A percentile compares a stretch with the other conserved stretches of the same genome.
Conservation (phyloP, 2,329 filamentous ascomycete genomes). For the Colletotrichum sp. region DNA sequence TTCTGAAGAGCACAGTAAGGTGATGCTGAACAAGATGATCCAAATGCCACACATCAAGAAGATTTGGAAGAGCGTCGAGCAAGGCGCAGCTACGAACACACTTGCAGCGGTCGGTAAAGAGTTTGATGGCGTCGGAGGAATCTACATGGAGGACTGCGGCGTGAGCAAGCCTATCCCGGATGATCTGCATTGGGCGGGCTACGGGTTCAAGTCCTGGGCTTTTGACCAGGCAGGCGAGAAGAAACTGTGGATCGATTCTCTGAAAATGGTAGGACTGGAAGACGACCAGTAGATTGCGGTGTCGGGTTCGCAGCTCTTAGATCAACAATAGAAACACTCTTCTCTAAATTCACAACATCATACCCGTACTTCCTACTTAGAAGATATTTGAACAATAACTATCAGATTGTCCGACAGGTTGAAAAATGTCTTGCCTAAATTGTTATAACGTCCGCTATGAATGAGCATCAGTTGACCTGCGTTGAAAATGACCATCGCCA, state of each 20-base stretch:
- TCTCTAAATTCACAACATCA: not conserved
- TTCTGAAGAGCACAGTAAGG: not conserved
- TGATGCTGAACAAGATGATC: not conserved
- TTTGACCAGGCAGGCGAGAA: not conserved
- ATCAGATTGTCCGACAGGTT: rapidly evolving
- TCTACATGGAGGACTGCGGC: not conserved
- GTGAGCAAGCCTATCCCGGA: not conserved
- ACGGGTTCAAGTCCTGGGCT: not conserved
- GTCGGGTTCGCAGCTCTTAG: rapidly evolving
- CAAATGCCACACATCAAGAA: not conserved
- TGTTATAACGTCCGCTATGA: not conserved
- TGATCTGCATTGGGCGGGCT: not conserved
- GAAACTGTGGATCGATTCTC: not conserved
- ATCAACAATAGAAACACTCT: not conserved
- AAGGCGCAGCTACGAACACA: not conserved
- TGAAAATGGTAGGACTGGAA: not conserved
- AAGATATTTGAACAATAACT: not conserved
- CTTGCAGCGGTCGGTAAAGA: not conserved
- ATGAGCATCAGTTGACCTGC: not conserved
- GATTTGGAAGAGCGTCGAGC: not conserved
- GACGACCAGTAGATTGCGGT: not conserved
- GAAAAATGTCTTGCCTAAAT: not conserved
- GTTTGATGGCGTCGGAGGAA: not conserved
- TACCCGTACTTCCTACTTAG: not conserved
- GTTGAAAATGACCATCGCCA: not conserved